These are phyloP conservation scores for Periconia sp. DNA, from an alignment of 2,329 filamentous ascomycete species.

Conservation along the genomic window DNA sequence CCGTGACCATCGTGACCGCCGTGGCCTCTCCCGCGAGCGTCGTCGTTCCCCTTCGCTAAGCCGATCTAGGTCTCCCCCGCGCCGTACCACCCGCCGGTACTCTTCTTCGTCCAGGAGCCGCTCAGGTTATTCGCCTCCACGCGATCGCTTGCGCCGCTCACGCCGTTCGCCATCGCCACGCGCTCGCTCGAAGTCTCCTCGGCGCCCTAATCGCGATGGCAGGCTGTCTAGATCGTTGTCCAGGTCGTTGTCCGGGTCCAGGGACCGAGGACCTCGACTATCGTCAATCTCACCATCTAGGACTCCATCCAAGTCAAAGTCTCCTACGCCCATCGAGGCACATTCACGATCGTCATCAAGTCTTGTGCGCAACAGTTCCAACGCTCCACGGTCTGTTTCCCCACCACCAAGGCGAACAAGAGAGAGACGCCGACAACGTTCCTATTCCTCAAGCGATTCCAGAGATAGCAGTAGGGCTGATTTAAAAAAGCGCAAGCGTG, in stretches of 20 bases:
- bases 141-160: slow-evolving; percentile 7
- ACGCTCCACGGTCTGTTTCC: slow-evolving; percentile 43
- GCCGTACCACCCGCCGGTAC: slow-evolving; percentile 27
- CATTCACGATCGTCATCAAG: slow-evolving; percentile 32
- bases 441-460: slow-evolving; percentile 46
- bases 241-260: slow-evolving; percentile 44
- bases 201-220: slow-evolving; percentile 22
- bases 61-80: slow-evolving; percentile 14
- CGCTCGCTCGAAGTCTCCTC: slow-evolving; percentile 16
- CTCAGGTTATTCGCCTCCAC: slow-evolving; percentile 26
- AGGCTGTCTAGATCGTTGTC: not conserved
- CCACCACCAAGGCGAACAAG: slow-evolving; percentile 40
- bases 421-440: slow-evolving; percentile 48
- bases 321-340: slow-evolving; percentile 1
- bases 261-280: slow-evolving; percentile 30
- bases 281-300: not conserved
- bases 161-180: slow-evolving; percentile 15
- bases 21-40: slow-evolving; percentile 30
- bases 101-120: slow-evolving; percentile 40
- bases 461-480: slow-evolving; percentile 50
- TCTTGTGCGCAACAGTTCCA: slow-evolving; percentile 39
- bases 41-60: slow-evolving; percentile 20
- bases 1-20: slow-evolving; percentile 36
- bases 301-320: not conserved
- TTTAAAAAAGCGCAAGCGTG: slow-evolving; percentile 51